phyloP scores from a whole-genome alignment of 2,329 filamentous ascomycete species.

The Phyllosticta capitalensis region DNA sequence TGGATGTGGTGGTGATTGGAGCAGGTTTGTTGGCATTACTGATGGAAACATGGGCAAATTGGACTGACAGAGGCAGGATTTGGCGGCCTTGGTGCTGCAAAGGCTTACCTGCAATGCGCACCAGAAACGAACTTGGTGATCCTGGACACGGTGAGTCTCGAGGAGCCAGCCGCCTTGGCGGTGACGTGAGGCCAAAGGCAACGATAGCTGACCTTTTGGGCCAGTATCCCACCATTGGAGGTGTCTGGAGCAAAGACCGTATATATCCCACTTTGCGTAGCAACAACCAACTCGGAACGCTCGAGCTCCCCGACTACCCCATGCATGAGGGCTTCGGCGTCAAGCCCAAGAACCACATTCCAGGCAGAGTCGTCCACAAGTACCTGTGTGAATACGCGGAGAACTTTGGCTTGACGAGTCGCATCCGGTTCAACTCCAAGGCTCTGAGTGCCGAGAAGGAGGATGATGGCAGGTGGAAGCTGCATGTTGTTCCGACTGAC shows the following conservation, averaged over 20 bases:
- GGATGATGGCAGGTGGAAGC: constrained; percentile 20
- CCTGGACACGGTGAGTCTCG: neutral
- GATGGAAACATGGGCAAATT: neutral
- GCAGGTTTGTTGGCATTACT: neutral
- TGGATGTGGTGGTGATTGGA: neutral
- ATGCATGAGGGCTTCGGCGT: constrained; percentile 25
- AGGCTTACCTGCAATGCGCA: neutral
- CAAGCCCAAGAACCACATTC: constrained; percentile 47
- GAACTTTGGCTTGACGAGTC: constrained; percentile 40
- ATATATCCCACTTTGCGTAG: constrained; percentile 35
- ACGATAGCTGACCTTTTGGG: neutral
- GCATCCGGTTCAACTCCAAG: constrained; percentile 41
- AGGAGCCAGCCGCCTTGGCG: neutral
- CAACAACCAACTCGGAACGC: constrained; percentile 33
- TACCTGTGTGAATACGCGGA: constrained; percentile 44
- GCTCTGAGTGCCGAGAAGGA: constrained; percentile 41
- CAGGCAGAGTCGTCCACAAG: constrained; percentile 45
- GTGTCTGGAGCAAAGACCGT: constrained; percentile 34
- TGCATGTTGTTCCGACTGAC: neutral
- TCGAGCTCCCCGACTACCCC: constrained; percentile 30
- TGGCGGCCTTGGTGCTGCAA: neutral
- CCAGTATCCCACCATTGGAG: constrained; percentile 22
- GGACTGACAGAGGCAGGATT: neutral
- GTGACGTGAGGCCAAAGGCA: no score
- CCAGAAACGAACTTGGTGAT: neutral